These are phyloP conservation scores for Rhodomyrtus psidioides DNA, from an alignment of 441 rosid genomes.

Conservation along the genomic window DNA sequence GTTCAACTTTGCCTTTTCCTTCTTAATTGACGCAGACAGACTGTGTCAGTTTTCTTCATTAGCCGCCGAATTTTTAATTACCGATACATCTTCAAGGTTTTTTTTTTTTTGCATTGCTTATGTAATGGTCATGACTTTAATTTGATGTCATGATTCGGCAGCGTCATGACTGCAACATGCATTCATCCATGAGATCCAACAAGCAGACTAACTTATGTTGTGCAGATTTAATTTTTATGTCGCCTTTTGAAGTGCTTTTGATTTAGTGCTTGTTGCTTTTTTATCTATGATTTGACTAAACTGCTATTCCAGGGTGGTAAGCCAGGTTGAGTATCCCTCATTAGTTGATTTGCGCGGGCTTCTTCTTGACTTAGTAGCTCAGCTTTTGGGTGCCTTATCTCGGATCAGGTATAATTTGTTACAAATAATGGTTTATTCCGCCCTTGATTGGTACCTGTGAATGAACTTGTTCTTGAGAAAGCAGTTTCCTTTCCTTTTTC, in stretches of 20 bases:
- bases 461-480: background rate
- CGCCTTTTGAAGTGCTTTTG: background rate
- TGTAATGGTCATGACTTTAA: background rate
- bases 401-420: slow-evolving; percentile 66
- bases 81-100: background rate
- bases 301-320: slow-evolving; percentile 68
- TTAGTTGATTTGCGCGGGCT: slow-evolving; percentile 98
- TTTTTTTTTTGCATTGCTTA: background rate
- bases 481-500: background rate
- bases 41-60: background rate
- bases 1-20: background rate
- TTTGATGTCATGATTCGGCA: background rate
- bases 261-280: background rate
- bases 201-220: background rate
- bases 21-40: background rate
- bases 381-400: slow-evolving; percentile 96
- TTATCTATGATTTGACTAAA: background rate
- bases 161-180: background rate
- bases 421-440: background rate
- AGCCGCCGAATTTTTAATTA: background rate
- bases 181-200: background rate
- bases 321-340: slow-evolving; percentile 98
- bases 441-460: background rate
- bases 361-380: slow-evolving; percentile 95
- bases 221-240: background rate